Evolutionary conservation across 208 protist genomes (phyloP).

Genomic region (Vickermania ingenoplastis): DNA sequence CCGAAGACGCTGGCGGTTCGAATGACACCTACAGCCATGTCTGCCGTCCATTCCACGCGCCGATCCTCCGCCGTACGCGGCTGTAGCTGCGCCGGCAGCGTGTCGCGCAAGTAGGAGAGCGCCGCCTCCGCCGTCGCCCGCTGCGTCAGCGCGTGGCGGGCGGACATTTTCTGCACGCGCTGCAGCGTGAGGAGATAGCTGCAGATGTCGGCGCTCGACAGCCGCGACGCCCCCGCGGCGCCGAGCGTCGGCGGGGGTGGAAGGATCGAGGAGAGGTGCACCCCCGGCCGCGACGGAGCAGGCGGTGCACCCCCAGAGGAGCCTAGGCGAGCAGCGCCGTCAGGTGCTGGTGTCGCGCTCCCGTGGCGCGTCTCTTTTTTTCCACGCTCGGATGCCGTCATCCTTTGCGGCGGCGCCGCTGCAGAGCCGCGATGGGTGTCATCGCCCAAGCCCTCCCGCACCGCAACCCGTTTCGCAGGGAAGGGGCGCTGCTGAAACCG

Average conservation of each 20-base stretch:
- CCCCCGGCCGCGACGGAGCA: no score
- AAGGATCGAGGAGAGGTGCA: not conserved
- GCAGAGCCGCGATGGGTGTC: no score
- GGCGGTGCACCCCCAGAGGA: no score
- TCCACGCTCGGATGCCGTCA: no score
- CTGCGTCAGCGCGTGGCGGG: not conserved
- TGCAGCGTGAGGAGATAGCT: constrained; percentile 3
- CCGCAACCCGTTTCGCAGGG: no score
- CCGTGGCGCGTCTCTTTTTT: no score
- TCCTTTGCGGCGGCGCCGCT: no score
- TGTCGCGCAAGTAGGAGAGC: not conserved
- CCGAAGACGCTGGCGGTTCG: not conserved
- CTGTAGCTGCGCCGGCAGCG: not conserved
- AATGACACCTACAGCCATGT: not conserved
- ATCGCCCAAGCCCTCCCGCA: no score
- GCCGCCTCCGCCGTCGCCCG: not conserved
- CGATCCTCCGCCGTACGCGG: no score
- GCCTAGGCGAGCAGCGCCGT: no score
- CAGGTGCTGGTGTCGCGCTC: no score
- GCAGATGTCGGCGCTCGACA: not conserved
- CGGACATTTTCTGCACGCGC: constrained; percentile 7
- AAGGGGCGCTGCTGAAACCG: no score
- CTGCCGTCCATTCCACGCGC: not conserved
- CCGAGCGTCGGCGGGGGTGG: not conserved
- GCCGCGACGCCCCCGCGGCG: not conserved